Evolutionary conservation across 352 stramenopile genomes (phyloP), one percentile per base, ranked within the genome.

Genomic region (Globisporangium takayamanum): DNA sequence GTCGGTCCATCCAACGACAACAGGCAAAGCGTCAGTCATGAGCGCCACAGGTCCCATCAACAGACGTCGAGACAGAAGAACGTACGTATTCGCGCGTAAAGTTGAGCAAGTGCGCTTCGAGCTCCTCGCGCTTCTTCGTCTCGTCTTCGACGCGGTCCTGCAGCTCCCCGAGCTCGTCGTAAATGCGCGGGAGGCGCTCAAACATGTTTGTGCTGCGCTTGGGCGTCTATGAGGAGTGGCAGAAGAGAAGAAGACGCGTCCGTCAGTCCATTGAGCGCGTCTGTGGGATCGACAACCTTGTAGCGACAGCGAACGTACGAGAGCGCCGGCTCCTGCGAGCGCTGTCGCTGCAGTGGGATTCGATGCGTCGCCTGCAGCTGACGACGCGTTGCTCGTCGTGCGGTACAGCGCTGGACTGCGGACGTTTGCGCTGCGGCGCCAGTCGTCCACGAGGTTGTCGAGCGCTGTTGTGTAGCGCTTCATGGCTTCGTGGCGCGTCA

Each of bases 381-480:
- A 61, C 39, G 60, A 48, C n/a, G 55, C 25, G 50, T 50, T 55
- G 50, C 55, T 65, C 25, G 55, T 59, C 20, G 50, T 61, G 44
- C 53, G 49, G 39, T 54, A 26, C 20, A 68, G 52, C 8, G 47
- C 56, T 6, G 53, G 37, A 37, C 48, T 72, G 50, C 71, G 68
- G 20, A 82, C 36, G 50, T 68, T 82, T 5, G 80, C 72, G 22
- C 70, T 87, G 54, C 79, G 80, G 37, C 81, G 74, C 81, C 81
- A 94, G 63, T 89, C 79, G 58, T 94, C 81, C 58, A 94, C 81
- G 20, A 92, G 62, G 55, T 88, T 89, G 59, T 94, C 84, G 20
- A 94, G 71, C 37, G 69, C 73, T 18, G 72, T 82, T 11, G 76
- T 90, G 69, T 92, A 94, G 14, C 72, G 66, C 56, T 84, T 83